Base-by-base conservation (phyloP, 2,329 filamentous ascomycete species). In the Atkinsonella hypoxylon region DNA sequence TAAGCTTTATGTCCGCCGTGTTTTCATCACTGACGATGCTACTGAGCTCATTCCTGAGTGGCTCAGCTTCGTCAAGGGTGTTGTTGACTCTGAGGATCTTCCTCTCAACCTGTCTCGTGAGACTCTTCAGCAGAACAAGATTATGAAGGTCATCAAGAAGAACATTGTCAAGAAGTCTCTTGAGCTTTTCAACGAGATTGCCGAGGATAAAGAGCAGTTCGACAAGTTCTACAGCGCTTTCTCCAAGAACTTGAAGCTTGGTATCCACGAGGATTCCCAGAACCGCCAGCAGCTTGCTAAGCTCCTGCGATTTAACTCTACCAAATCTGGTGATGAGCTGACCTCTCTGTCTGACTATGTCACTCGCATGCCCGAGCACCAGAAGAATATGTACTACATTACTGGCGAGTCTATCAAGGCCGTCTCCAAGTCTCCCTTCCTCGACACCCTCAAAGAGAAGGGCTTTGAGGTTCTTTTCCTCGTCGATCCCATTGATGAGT, bases 121-220 rank as follows among this genome's bases (percentile, higher is more conserved):
- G 85, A 97, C 91, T 53, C 89, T 98, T 47, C 93, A 98, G 78
- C 93, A 97, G 82, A 98, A 97, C 87, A 97, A 97, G 89, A 98
- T 98, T 81, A 97, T 97, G 93, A 97, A 97, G 87, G 93, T 97
- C 73, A 97, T 97, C 83, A 95, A 94, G 85, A 98, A 98, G 89
- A 98, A 98, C 85, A 95, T 98, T 60, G 90, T 98, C 81, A 98
- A 97, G 90, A 98, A 98, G 88, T 88, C 89, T 59, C 89, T 98
- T 60, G 93, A 98, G 81, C 89, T 98, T 71, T 98, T 98, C 86
- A 82, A 83, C 66, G 93, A 98, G 81, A 98, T 98, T 58, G 85
- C 93, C 53, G 93, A 98, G 81, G 93, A 98, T 77, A 95, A 95
- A 76, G 93, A 98, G 83, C 88, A 96, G 74, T 98, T 98, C 72